These are phyloP conservation scores for Reticulascus tulasneorum DNA, from an alignment of 2,329 filamentous ascomycete genomes.

Conservation along the genomic window DNA sequence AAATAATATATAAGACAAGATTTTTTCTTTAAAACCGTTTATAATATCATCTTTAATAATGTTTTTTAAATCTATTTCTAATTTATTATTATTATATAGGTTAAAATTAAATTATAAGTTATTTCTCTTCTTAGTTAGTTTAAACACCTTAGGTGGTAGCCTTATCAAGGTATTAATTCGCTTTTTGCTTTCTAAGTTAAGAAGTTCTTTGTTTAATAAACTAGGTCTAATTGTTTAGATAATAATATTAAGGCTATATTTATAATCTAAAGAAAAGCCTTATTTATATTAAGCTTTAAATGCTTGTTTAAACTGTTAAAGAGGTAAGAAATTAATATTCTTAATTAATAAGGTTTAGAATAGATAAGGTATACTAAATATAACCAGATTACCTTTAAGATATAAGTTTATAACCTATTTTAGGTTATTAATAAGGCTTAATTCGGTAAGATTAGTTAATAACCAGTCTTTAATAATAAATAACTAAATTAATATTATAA, in stretches of 20 bases:
- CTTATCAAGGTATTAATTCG: slow-evolving; percentile 31
- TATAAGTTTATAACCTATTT: slow-evolving; percentile 86
- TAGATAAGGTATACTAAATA: slow-evolving; percentile 7
- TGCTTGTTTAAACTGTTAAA: slow-evolving; percentile 2
- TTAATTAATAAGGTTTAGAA: slow-evolving; percentile 4
- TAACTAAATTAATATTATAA: slow-evolving; percentile 28
- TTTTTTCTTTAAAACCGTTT: slow-evolving; percentile 7
- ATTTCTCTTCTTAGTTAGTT: slow-evolving; percentile 28
- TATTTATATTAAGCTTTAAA: slow-evolving; percentile 33
- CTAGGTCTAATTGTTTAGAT: slow-evolving; percentile 59
- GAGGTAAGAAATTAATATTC: slow-evolving; percentile 3
- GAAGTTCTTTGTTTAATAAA: slow-evolving; percentile 24
- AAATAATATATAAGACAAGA: slow-evolving; percentile 6
- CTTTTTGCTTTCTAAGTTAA: slow-evolving; percentile 3
- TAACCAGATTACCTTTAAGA: slow-evolving; percentile 38
- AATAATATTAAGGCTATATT: slow-evolving; percentile 66
- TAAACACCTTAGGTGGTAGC: slow-evolving; percentile 26
- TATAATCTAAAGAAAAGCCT: slow-evolving; percentile 73
- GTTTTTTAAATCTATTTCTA: slow-evolving; percentile 23
- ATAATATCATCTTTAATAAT: slow-evolving; percentile 10
- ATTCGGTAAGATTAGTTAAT: slow-evolving; percentile 32
- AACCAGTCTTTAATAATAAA: slow-evolving; percentile 24
- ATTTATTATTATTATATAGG: slow-evolving; percentile 43
- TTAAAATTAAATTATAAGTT: slow-evolving; percentile 51
- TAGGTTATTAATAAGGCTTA: slow-evolving; percentile 73